Conservation (phyloP, 257 asterid species). For the Leptodermis oblonga region DNA sequence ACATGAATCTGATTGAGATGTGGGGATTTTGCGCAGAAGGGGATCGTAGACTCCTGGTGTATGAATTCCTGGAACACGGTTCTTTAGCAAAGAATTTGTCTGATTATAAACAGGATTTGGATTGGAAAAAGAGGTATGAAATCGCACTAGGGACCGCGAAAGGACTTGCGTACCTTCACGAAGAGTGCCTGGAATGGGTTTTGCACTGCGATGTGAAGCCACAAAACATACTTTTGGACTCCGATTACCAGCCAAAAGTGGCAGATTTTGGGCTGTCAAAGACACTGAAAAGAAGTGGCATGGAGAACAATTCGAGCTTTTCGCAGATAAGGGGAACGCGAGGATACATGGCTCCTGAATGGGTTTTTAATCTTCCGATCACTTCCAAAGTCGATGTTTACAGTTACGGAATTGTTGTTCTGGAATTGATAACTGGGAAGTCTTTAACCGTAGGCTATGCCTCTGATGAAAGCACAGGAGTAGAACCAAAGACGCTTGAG, state of each 20-base stretch:
- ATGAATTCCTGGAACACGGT: conserved; percentile 33
- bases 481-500: conserved; percentile 17
- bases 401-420: conserved; percentile 37
- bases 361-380: conserved; percentile 35
- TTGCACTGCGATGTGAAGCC: conserved; percentile 37
- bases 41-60: conserved; percentile 33
- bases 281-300: conserved; percentile 15
- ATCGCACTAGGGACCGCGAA: conserved; percentile 35
- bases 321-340: conserved; percentile 37
- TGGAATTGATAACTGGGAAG: conserved; percentile 40
- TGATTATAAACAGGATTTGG: conserved; percentile 17
- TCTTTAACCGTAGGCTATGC: background rate
- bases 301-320: conserved; percentile 7
- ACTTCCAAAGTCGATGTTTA: conserved; percentile 48
- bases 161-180: conserved; percentile 44
- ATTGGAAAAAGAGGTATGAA: conserved; percentile 34
- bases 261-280: conserved; percentile 45
- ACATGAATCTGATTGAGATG: conserved; percentile 28
- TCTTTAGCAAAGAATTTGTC: conserved; percentile 30
- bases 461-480: no score
- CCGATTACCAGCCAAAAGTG: conserved; percentile 29
- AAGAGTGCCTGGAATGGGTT: conserved; percentile 49
- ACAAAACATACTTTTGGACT: conserved; percentile 30
- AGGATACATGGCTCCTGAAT: conserved; percentile 47
- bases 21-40: conserved; percentile 38